These are phyloP conservation scores for Curvularia hawaiiensis DNA, from an alignment of 2,329 filamentous ascomycete genomes.

Conservation along the genomic window DNA sequence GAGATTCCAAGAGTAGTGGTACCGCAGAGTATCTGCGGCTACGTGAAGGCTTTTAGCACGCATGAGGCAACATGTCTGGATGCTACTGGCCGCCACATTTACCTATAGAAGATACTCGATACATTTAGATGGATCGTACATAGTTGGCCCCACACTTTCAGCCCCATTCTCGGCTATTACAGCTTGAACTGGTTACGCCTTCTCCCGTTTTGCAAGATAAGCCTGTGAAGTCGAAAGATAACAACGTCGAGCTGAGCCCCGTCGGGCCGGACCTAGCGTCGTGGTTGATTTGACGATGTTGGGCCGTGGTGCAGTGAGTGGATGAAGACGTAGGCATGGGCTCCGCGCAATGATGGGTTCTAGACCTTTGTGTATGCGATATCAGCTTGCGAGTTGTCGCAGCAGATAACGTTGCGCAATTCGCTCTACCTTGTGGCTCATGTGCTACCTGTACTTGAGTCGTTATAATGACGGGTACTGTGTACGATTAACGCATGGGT, in stretches of 20 bases:
- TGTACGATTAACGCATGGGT: not conserved
- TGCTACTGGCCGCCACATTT: not conserved
- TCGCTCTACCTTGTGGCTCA: not conserved
- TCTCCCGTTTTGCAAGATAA: not conserved
- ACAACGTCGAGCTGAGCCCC: not conserved
- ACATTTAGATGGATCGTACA: conserved; percentile 2
- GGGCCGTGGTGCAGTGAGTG: not conserved
- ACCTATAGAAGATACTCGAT: not conserved
- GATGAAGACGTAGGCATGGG: not conserved
- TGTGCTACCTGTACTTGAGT: not conserved
- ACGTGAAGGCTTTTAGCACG: conserved; percentile 1
- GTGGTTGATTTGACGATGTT: not conserved
- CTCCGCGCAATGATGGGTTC: not conserved
- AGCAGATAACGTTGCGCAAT: not conserved
- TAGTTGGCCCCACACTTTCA: conserved; percentile 4
- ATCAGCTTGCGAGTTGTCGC: not conserved
- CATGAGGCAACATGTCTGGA: not conserved
- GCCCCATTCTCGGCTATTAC: conserved; percentile 8
- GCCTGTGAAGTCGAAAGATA: not conserved
- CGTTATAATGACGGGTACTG: not conserved
- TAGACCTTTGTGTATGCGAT: not conserved
- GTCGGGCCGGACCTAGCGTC: not conserved
- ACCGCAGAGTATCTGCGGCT: not conserved
- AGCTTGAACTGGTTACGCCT: conserved; percentile 5
- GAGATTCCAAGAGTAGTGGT: not conserved